These are phyloP conservation scores for Cladophialophora exuberans DNA, from an alignment of 2,329 filamentous ascomycete genomes.

Conservation along the genomic window DNA sequence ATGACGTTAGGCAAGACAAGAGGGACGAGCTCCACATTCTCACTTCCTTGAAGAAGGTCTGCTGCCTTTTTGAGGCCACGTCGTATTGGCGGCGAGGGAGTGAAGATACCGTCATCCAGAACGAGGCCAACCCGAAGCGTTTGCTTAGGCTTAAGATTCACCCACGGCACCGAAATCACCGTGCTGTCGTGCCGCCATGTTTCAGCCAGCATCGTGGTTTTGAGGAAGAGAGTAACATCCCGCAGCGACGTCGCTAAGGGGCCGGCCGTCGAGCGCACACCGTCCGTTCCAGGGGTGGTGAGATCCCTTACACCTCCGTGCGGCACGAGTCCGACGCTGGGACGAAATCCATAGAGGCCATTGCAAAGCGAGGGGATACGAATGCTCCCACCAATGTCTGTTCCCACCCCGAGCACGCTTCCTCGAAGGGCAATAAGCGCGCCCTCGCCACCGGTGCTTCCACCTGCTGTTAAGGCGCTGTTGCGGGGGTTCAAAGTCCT, in stretches of 20 bases:
- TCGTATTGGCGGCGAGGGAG: constrained; percentile 43
- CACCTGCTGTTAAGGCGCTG: constrained; percentile 62
- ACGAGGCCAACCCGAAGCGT: constrained; percentile 44
- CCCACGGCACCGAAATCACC: constrained; percentile 57
- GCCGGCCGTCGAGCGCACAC: constrained; percentile 53
- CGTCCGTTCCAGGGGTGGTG: constrained; percentile 48
- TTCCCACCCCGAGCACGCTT: constrained; percentile 62
- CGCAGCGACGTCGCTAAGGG: constrained; percentile 40
- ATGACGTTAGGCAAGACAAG: constrained; percentile 13
- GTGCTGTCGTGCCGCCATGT: constrained; percentile 48
- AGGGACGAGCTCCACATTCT: constrained; percentile 58
- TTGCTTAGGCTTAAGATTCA: constrained; percentile 17
- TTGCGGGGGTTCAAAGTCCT: constrained; percentile 67
- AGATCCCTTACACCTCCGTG: constrained; percentile 57
- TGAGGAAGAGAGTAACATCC: constrained; percentile 33
- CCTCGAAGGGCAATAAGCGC: constrained; percentile 62
- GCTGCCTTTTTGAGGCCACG: constrained; percentile 45
- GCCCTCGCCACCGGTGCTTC: constrained; percentile 67
- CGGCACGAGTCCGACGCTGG: constrained; percentile 51
- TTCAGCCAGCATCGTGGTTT: constrained; percentile 45
- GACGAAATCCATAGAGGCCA: constrained; percentile 56
- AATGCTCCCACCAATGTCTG: constrained; percentile 58
- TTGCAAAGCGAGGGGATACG: constrained; percentile 54
- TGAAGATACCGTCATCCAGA: constrained; percentile 42
- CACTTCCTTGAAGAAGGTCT: constrained; percentile 34